Evolutionary conservation across 768 basidiomycete genomes (phyloP).

Genomic region (Galerina sulciceps): DNA sequence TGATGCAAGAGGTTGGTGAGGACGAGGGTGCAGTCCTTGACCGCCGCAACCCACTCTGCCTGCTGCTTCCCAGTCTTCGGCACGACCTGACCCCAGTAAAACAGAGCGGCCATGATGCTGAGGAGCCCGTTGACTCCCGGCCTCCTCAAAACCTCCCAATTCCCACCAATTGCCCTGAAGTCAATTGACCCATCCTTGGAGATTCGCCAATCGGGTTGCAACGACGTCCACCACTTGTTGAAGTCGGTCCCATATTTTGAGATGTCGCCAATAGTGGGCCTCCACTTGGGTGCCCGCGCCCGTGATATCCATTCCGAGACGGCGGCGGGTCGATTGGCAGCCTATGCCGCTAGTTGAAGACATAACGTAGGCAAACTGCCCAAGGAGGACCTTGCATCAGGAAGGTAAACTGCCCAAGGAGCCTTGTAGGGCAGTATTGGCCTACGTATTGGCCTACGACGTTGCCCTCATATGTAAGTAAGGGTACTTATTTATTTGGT

Average conservation of each 20-base stretch:
- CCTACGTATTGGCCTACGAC: too few species aligned
- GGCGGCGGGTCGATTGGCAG: not conserved
- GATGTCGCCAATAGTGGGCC: not conserved
- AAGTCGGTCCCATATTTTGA: not conserved
- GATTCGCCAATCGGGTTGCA: not conserved
- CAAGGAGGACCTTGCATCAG: too few species aligned
- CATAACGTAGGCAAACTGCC: too few species aligned
- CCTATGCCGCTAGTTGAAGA: too few species aligned
- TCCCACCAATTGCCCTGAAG: not conserved
- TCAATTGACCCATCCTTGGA: not conserved
- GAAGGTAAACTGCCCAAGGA: too few species aligned
- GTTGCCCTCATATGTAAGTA: too few species aligned
- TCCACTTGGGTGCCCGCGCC: not conserved
- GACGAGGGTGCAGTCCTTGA: too few species aligned
- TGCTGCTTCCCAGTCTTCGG: too few species aligned
- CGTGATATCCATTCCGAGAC: conserved; percentile 3
- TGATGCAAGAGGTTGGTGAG: too few species aligned
- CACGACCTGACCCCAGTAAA: conserved; percentile 10
- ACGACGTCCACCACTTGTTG: not conserved
- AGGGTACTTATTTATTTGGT: too few species aligned
- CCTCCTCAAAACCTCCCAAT: conserved; percentile 8
- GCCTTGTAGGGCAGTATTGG: too few species aligned
- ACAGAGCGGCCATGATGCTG: conserved; percentile 10
- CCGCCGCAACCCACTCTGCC: too few species aligned
- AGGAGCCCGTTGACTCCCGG: conserved; percentile 13